Base-by-base conservation (phyloP, 192 early-diverging fungal species). In the Backusella morwellensis region DNA sequence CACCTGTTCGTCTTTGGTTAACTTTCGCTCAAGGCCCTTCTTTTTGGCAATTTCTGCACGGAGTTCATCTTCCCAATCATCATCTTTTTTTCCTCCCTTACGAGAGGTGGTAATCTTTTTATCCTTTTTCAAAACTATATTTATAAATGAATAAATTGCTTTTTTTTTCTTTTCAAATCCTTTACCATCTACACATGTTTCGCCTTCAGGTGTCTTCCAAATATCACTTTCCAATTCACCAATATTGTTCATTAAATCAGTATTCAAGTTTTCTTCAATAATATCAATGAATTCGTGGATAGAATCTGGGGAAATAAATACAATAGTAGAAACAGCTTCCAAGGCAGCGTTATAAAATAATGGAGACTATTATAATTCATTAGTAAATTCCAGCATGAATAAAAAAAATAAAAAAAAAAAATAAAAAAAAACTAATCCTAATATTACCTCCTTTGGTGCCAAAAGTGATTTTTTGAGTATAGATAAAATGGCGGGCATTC, bases 21-120 rank as follows among this genome's bases (percentile, higher is more conserved):
- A 78, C 80, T 92, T 93, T 74, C 80, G 88, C 0, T 77, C 21
- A 19, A 80, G 59, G 12, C 87, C 84, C 69, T 93, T 88, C 75
- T 89, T 93, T 79, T 93, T 90, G 42, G 91, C 90, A 35, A 95
- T 75, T 69, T 93, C 89, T 66, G 93, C 91, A 69, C 88, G 90
- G 14, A 94, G 72, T 40, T 95, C 91, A 12, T 84, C 86, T 85
- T 95, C 93, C 92, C 93, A 95, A 73, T 94, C 90, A 81, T 92
- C 88, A 44, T 94, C 92, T 19, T 88, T 87, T 68, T 86, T 91
- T 26, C 76, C 85, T 34, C 86, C 85, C 21, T 86, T 81, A 44
- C 87, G 86, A 19, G 80, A 77, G 32, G 79, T 76, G 15, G 83
- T 83, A 29, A 78, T 79, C 29, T 86, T 88, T 75, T 89, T 89